Percentiles rank a stretch among this genome's conserved stretches.
These are phyloP conservation scores for Gracilaria gracilis DNA, from an alignment of 23 red algal genomes.

Conservation along the genomic window DNA sequence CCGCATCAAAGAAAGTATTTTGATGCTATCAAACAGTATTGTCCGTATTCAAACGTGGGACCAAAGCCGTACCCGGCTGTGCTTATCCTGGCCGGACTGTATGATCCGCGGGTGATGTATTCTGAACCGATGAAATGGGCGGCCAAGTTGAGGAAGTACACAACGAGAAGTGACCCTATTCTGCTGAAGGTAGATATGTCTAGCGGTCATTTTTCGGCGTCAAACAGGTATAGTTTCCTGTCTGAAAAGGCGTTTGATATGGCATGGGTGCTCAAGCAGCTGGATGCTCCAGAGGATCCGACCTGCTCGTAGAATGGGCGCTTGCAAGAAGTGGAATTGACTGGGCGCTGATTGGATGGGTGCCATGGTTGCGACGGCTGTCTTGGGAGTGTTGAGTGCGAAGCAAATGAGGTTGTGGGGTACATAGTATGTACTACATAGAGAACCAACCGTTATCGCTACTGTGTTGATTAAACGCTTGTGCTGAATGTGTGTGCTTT, in stretches of 20 bases:
- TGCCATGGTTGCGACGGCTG: too few relatives aligned
- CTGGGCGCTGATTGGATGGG: neutral
- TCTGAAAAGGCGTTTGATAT: conserved; percentile 78
- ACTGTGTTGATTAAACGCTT: too few relatives aligned
- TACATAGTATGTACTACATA: too few relatives aligned
- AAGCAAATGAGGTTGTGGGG: too few relatives aligned
- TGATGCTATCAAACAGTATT: conserved; percentile 80
- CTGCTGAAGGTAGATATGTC: conserved; percentile 81
- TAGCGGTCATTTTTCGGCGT: conserved; percentile 83
- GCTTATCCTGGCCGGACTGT: conserved; percentile 76
- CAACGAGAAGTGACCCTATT: conserved; percentile 63
- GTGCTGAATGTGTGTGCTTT: too few relatives aligned
- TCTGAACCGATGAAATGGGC: conserved; percentile 86
- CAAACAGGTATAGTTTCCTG: conserved; percentile 72
- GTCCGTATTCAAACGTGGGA: conserved; percentile 78
- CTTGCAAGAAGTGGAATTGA: too few relatives aligned
- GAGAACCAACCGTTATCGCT: too few relatives aligned
- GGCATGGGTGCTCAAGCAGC: conserved; percentile 67
- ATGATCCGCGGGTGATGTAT: conserved; percentile 90
- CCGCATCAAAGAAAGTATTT: conserved; percentile 73
- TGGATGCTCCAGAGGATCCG: conserved; percentile 34
- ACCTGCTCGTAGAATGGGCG: neutral
- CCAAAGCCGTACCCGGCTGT: conserved; percentile 81
- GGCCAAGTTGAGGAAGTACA: conserved; percentile 76
- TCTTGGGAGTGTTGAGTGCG: too few relatives aligned